These are phyloP conservation scores for Arthrobotrys sinensis DNA, from an alignment of 2,329 filamentous ascomycete species.

Conservation along the genomic window DNA sequence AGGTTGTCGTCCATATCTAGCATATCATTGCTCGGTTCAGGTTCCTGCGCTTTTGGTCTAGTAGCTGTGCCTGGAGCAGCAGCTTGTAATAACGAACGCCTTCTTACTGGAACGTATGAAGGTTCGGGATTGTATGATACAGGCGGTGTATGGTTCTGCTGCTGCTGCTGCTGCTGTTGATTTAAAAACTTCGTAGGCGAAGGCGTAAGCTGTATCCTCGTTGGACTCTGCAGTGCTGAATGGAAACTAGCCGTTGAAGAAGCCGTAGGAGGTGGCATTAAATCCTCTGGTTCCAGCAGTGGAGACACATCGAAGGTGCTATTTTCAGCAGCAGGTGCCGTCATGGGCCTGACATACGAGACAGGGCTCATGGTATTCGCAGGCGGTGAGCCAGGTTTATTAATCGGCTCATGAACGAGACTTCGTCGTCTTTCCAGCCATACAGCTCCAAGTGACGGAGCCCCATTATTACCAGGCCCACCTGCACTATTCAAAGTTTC, in stretches of 20 bases:
- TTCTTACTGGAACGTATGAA: conserved; percentile 40
- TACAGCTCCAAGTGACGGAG: conserved; percentile 23
- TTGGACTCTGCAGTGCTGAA: conserved; percentile 58
- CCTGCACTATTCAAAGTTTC: conserved; percentile 35
- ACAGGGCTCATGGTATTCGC: conserved; percentile 40
- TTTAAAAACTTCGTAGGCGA: conserved; percentile 46
- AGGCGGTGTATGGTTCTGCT: conserved; percentile 11
- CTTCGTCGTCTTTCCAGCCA: conserved; percentile 47
- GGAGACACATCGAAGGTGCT: conserved; percentile 35
- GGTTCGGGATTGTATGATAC: conserved; percentile 46
- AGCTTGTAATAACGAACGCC: conserved; percentile 51
- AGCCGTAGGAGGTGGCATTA: conserved; percentile 49
- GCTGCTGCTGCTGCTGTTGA: conserved; percentile 19
- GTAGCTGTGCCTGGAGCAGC: conserved; percentile 57
- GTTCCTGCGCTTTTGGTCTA: conserved; percentile 47
- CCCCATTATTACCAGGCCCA: conserved; percentile 24
- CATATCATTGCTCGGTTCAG: conserved; percentile 21
- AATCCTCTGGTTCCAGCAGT: conserved; percentile 50
- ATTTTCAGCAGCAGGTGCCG: conserved; percentile 35
- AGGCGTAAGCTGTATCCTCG: conserved; percentile 48
- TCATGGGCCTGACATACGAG: conserved; percentile 43
- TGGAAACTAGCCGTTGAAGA: conserved; percentile 60
- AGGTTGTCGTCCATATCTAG: conserved; percentile 20
- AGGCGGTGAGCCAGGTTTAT: conserved; percentile 37
- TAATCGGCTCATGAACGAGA: conserved; percentile 40